These are phyloP conservation scores for Knufia petricola DNA, from an alignment of 2,329 filamentous ascomycete species.

Conservation along the genomic window DNA sequence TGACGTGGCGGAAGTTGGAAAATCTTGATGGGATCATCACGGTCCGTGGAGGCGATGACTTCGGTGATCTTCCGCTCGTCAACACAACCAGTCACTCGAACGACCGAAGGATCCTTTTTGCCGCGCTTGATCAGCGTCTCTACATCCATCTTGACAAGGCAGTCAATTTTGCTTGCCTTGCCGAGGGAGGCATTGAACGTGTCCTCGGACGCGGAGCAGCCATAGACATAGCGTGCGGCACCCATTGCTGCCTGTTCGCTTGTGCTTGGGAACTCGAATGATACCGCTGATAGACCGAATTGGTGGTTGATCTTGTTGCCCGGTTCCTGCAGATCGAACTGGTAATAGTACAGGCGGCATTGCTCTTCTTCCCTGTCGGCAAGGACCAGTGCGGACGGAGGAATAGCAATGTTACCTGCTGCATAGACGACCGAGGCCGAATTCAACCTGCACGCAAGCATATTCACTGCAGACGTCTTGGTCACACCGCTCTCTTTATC, in stretches of 20 bases:
- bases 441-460: slow-evolving; percentile 58
- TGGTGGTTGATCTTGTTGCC: slow-evolving; percentile 45
- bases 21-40: slow-evolving; percentile 48
- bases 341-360: slow-evolving; percentile 61
- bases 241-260: slow-evolving; percentile 48
- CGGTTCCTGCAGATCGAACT: slow-evolving; percentile 41
- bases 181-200: slow-evolving; percentile 53
- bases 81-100: slow-evolving; percentile 49
- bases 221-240: slow-evolving; percentile 53
- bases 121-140: slow-evolving; percentile 45
- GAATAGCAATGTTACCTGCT: slow-evolving; percentile 52
- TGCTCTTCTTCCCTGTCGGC: slow-evolving; percentile 50
- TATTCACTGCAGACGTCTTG: slow-evolving; percentile 43
- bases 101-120: slow-evolving; percentile 34
- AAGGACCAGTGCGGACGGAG: slow-evolving; percentile 31
- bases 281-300: slow-evolving; percentile 54
- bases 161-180: slow-evolving; percentile 56
- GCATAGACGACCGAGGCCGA: slow-evolving; percentile 56
- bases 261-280: slow-evolving; percentile 59
- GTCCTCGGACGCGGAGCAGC: slow-evolving; percentile 51
- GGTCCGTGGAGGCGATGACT: slow-evolving; percentile 39
- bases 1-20: slow-evolving; percentile 53
- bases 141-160: slow-evolving; percentile 53
- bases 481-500: slow-evolving; percentile 22
- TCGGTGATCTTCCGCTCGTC: slow-evolving; percentile 48